Percentiles rank a stretch among this genome's conserved stretches.
Evolutionary conservation across 1,139 yeast species (phyloP).

Genomic region (Protomyces inundatus): DNA sequence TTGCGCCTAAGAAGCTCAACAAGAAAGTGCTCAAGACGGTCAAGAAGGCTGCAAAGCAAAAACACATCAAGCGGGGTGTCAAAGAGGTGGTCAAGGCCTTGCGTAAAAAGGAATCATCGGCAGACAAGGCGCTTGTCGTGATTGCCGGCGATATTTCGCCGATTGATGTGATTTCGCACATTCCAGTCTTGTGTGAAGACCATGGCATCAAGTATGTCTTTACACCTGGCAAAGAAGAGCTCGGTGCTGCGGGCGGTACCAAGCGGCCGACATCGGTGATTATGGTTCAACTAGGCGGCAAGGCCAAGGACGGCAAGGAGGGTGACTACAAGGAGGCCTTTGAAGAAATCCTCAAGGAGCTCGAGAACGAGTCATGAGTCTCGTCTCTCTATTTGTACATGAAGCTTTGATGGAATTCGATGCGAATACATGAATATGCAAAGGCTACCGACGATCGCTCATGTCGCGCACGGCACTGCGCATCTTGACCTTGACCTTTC

Average conservation of each 20-base stretch:
- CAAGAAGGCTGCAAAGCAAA: constrained; percentile 91
- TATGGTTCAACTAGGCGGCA: constrained; percentile 95
- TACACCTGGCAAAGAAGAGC: constrained; percentile 53
- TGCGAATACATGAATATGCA: background rate
- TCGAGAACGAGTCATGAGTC: constrained; percentile 39
- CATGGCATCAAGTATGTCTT: constrained; percentile 48
- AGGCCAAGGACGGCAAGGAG: constrained; percentile 67
- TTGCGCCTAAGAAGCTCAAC: constrained; percentile 93
- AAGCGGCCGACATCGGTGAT: constrained; percentile 98
- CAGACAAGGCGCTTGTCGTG: constrained; percentile 74
- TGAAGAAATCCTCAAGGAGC: constrained; percentile 93
- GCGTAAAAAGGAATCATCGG: constrained; percentile 72
- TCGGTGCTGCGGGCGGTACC: constrained; percentile 98
- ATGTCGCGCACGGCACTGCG: constrained; percentile 15
- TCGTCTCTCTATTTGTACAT: background rate
- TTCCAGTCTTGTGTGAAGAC: constrained; percentile 97
- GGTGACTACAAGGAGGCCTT: constrained; percentile 80
- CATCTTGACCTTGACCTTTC: constrained; percentile 3
- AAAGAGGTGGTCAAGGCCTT: constrained; percentile 97
- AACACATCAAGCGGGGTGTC: constrained; percentile 97
- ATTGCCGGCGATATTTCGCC: constrained; percentile 99
- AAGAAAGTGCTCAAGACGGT: constrained; percentile 93
- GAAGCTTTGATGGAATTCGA: background rate
- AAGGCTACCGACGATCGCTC: constrained; percentile 4
- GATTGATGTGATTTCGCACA: constrained; percentile 91